Conservation (phyloP, 2,329 filamentous ascomycete species). For the Botrytis fabae region DNA sequence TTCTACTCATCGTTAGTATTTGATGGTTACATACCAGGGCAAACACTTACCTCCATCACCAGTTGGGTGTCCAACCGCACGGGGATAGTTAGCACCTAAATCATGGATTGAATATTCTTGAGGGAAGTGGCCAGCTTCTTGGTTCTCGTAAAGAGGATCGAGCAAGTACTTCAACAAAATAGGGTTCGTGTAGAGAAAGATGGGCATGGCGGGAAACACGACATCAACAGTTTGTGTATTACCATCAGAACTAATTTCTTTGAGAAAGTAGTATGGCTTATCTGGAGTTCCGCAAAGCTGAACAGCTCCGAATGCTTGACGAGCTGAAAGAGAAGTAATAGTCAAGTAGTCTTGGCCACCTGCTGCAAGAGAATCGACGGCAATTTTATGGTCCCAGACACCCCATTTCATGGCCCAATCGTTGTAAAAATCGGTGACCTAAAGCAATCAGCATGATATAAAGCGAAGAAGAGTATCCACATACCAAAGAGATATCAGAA, state of each 20-base stretch:
- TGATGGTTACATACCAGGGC: too few relatives aligned
- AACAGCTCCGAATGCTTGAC: slow-evolving; percentile 77
- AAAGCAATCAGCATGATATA: slow-evolving; percentile 33
- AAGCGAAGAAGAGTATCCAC: not conserved
- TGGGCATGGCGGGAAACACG: slow-evolving; percentile 80
- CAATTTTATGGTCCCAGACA: slow-evolving; percentile 69
- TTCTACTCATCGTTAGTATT: slow-evolving; percentile 45
- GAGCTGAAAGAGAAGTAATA: slow-evolving; percentile 75
- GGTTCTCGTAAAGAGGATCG: slow-evolving; percentile 66
- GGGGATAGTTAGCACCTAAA: slow-evolving; percentile 68
- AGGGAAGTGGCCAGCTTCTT: slow-evolving; percentile 66
- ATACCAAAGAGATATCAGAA: slow-evolving; percentile 58
- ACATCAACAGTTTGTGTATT: slow-evolving; percentile 88
- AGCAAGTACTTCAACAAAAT: slow-evolving; percentile 58
- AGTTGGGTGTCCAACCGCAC: slow-evolving; percentile 66
- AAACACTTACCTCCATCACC: slow-evolving; percentile 55
- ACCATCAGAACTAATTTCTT: slow-evolving; percentile 86
- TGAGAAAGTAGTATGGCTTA: slow-evolving; percentile 75
- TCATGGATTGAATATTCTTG: slow-evolving; percentile 74
- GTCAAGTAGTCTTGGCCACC: slow-evolving; percentile 73
- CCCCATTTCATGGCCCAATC: slow-evolving; percentile 67
- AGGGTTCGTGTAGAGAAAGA: slow-evolving; percentile 80
- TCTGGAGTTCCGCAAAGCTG: slow-evolving; percentile 69
- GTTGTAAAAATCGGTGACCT: slow-evolving; percentile 70
- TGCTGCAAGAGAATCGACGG: slow-evolving; percentile 63